Conservation (phyloP, 2,329 filamentous ascomycete species). For the Paecilomyces sp. region DNA sequence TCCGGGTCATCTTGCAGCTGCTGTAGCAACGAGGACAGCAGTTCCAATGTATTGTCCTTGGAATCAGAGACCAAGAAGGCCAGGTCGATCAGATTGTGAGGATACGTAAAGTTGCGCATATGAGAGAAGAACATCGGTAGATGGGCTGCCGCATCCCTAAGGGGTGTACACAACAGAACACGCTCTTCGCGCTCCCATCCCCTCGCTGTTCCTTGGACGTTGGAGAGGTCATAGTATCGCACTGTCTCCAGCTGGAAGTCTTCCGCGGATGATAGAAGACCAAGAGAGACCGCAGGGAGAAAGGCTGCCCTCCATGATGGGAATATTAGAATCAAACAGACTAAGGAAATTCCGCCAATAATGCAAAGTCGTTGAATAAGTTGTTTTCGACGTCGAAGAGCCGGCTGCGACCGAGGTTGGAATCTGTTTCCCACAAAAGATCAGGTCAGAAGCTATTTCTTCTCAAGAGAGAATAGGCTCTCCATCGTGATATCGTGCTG, state of each 20-base stretch:
- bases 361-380: slow-evolving; percentile 62
- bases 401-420: slow-evolving; percentile 71
- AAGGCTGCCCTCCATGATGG: slow-evolving; percentile 62
- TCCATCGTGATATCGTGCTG: background rate
- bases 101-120: slow-evolving; percentile 91
- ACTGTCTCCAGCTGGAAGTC: slow-evolving; percentile 86
- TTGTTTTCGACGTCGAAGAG: slow-evolving; percentile 65
- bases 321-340: slow-evolving; percentile 65
- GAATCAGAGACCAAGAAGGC: slow-evolving; percentile 97
- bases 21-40: slow-evolving; percentile 68
- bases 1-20: slow-evolving; percentile 74
- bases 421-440: slow-evolving; percentile 50
- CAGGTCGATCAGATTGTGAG: slow-evolving; percentile 90
- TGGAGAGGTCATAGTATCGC: slow-evolving; percentile 90
- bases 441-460: background rate
- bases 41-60: slow-evolving; percentile 76
- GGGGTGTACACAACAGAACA: slow-evolving; percentile 87
- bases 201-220: slow-evolving; percentile 81
- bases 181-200: slow-evolving; percentile 97
- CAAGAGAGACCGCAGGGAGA: slow-evolving; percentile 59
- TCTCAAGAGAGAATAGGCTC: background rate
- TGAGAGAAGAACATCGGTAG: slow-evolving; percentile 98
- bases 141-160: slow-evolving; percentile 87
- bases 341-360: slow-evolving; percentile 47
- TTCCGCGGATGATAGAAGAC: slow-evolving; percentile 58